Evolutionary conservation across 208 protist genomes (phyloP).

Genomic region (Acanthamoeba castellanii): DNA sequence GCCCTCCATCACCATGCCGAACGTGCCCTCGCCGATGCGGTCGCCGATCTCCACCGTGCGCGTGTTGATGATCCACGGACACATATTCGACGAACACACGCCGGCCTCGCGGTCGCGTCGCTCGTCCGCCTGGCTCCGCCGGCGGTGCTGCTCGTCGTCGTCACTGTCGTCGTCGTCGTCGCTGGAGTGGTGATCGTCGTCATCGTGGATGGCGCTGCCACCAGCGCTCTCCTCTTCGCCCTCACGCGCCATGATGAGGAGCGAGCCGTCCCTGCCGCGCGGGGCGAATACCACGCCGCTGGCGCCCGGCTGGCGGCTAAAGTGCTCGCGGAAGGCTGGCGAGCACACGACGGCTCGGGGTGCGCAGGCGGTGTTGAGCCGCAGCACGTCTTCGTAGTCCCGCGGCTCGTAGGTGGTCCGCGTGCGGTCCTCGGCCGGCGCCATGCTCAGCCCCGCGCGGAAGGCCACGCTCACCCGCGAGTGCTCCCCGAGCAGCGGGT

Average conservation of each 20-base stretch:
- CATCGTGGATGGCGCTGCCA: neutral
- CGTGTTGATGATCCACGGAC: slow-evolving; percentile 21
- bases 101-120: neutral
- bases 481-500: neutral
- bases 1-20: neutral
- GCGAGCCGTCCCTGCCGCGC: neutral
- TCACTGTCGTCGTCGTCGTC: neutral
- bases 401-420: neutral
- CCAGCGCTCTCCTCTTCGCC: neutral
- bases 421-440: neutral
- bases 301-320: neutral
- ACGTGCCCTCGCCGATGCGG: neutral
- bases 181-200: neutral
- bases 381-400: slow-evolving; percentile 5
- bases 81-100: neutral
- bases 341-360: neutral
- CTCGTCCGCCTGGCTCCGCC: neutral
- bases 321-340: slow-evolving; percentile 19
- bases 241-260: neutral
- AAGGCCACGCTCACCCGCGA: slow-evolving; percentile 1
- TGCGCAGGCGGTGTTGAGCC: slow-evolving; percentile 1
- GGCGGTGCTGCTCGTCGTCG: neutral
- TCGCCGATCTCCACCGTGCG: neutral
- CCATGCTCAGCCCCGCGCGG: neutral
- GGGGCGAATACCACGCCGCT: neutral